A percentile compares a stretch with the other conserved stretches of the same genome.
phyloP scores from a whole-genome alignment of 495 filamentous ascomycete genomes.

The Neurospora sp. region DNA sequence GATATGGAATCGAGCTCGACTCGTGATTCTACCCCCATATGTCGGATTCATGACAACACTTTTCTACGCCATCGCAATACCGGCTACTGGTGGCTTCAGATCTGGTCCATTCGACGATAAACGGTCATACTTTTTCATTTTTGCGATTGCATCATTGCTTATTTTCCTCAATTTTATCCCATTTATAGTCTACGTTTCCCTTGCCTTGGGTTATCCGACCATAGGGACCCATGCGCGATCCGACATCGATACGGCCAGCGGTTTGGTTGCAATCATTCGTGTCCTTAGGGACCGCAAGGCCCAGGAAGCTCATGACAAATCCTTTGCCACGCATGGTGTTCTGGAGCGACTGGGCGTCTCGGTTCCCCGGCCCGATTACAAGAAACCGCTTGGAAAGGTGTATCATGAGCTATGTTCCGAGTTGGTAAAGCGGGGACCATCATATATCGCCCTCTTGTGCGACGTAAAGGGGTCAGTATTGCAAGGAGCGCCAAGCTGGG shows the following conservation, averaged over 20 bases:
- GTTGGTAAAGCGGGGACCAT: background rate
- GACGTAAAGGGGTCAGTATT: background rate
- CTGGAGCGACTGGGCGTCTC: background rate
- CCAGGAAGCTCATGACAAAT: background rate
- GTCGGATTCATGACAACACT: background rate
- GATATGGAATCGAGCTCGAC: background rate
- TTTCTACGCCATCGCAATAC: background rate
- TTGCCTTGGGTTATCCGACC: background rate
- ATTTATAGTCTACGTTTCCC: background rate
- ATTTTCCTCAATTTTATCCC: background rate
- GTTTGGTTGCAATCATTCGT: background rate
- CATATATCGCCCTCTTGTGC: background rate
- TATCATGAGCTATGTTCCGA: background rate
- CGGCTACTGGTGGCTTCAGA: background rate
- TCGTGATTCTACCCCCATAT: background rate
- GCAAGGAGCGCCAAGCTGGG: background rate
- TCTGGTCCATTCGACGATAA: background rate
- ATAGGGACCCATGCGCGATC: background rate
- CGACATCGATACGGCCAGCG: background rate
- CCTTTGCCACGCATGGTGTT: background rate
- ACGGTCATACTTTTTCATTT: fast-evolving
- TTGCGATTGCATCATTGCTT: too few species aligned
- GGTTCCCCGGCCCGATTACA: background rate
- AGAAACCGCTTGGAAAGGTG: background rate
- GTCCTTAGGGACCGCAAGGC: background rate